Percentiles rank a stretch among this genome's conserved stretches.
phyloP scores from a whole-genome alignment of 139 green algal species.

The Micromonas pusilla region DNA sequence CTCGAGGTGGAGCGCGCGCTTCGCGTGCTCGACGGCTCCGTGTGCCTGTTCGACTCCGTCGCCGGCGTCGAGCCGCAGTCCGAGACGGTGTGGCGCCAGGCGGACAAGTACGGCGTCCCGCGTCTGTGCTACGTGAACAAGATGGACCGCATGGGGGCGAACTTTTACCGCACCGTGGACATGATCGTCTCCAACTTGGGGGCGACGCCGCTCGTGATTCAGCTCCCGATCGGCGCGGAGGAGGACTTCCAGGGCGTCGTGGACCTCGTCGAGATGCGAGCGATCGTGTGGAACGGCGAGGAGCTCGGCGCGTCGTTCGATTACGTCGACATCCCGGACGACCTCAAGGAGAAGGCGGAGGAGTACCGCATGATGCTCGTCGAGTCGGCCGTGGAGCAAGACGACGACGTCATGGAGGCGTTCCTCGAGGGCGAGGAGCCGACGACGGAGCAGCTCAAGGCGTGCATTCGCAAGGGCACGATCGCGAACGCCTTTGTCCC shows the following conservation, averaged over 20 bases:
- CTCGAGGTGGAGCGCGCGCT: conserved; percentile 89
- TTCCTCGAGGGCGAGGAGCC: conserved; percentile 82
- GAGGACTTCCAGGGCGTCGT: conserved; percentile 86
- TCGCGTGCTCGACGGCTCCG: conserved; percentile 94
- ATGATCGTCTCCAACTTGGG: conserved; percentile 84
- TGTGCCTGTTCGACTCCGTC: conserved; percentile 92
- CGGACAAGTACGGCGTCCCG: conserved; percentile 93
- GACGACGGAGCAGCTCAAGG: conserved; percentile 22
- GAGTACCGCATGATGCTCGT: conserved; percentile 87
- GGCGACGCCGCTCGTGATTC: conserved; percentile 68
- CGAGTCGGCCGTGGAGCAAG: conserved; percentile 79
- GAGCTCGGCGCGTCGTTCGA: conserved; percentile 91
- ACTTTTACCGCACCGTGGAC: conserved; percentile 80
- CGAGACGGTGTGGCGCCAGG: conserved; percentile 94
- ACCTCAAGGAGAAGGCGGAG: conserved; percentile 67
- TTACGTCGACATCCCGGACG: conserved; percentile 75
- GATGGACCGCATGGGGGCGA: conserved; percentile 98
- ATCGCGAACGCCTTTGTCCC: conserved; percentile 79
- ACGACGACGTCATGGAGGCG: conserved; percentile 58
- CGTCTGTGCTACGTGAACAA: conserved; percentile 99
- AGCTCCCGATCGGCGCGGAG: conserved; percentile 91
- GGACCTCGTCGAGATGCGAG: conserved; percentile 97
- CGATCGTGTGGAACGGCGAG: conserved; percentile 83
- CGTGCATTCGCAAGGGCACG: conserved; percentile 88
- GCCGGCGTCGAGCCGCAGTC: conserved; percentile 96